These are phyloP conservation scores for Cystobasidium pallidum DNA, from an alignment of 1,284 basidiomycete genomes.

Conservation along the genomic window DNA sequence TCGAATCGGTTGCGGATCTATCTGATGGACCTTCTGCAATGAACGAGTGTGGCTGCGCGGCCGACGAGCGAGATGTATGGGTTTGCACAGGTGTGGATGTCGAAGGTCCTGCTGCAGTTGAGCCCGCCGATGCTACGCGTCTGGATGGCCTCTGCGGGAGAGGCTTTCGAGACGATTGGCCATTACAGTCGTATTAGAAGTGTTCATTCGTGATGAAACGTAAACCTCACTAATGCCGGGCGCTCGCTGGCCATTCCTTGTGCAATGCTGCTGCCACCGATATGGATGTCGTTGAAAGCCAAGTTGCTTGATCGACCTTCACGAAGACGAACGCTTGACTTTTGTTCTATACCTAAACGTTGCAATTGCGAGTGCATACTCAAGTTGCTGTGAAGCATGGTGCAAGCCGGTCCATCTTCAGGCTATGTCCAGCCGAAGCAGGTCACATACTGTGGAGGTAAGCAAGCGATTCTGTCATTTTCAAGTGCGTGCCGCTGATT, in stretches of 20 bases:
- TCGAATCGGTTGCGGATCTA: neutral
- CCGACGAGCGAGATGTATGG: conserved; percentile 16
- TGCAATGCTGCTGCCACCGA: neutral
- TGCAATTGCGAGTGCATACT: neutral
- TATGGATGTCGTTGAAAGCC: conserved; percentile 3
- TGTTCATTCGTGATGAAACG: no score
- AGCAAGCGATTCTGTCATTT: neutral
- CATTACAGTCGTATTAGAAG: no score
- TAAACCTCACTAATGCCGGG: conserved; percentile 28
- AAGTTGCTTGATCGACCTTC: neutral
- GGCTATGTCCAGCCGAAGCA: conserved; percentile 20
- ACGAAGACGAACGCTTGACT: no score
- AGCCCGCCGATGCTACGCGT: conserved; percentile 25
- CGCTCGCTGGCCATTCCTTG: conserved; percentile 21
- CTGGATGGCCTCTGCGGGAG: conserved; percentile 22
- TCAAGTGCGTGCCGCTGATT: neutral
- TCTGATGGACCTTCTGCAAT: conserved; percentile 6
- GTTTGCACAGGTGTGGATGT: conserved; percentile 32
- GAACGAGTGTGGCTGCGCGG: conserved; percentile 25
- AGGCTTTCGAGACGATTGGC: conserved; percentile 9
- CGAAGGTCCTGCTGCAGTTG: conserved; percentile 26
- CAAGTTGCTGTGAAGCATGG: neutral
- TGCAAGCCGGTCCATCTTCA: conserved; percentile 30
- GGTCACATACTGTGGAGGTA: conserved; percentile 37
- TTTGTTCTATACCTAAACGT: no score